A percentile compares a stretch with the other conserved stretches of the same genome.
Conservation (phyloP, 169 alveolate species). For the Cryptosporidium muris region DNA sequence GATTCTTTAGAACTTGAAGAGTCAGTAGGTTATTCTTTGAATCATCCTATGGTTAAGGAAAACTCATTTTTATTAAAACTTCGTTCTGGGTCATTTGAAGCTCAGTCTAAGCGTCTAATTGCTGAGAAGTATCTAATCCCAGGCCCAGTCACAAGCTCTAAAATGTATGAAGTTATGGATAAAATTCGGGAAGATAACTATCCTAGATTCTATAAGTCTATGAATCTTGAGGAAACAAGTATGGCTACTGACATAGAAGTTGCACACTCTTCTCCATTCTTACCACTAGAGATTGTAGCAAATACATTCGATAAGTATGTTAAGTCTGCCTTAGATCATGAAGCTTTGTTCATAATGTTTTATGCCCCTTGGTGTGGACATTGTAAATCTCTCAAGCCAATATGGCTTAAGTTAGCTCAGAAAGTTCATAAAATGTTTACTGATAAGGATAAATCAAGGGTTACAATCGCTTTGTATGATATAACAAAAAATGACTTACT, state of each 20-base stretch:
- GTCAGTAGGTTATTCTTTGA: conserved; percentile 10
- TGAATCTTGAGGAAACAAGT: background rate
- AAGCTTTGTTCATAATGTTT: conserved; percentile 13
- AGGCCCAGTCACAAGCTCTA: background rate
- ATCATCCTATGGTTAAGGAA: conserved; percentile 20
- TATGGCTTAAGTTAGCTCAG: conserved; percentile 4
- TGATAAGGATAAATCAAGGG: background rate
- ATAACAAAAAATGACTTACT: conserved; percentile 25
- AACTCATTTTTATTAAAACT: conserved; percentile 29
- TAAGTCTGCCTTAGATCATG: background rate
- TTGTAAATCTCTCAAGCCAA: background rate
- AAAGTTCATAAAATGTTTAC: background rate
- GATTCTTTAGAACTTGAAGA: conserved; percentile 13
- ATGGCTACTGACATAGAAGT: conserved; percentile 4
- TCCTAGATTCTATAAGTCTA: conserved; percentile 42
- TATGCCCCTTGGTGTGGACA: background rate
- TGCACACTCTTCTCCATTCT: background rate
- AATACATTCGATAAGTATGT: background rate
- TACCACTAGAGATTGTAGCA: conserved; percentile 9
- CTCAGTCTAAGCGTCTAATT: background rate
- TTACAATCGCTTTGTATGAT: conserved; percentile 11
- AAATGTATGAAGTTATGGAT: background rate
- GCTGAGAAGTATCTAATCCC: conserved; percentile 15
- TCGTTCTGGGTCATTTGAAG: background rate
- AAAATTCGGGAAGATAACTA: background rate